Conservation (phyloP, 2,329 filamentous ascomycete species). For the Fusarium proliferatum region DNA sequence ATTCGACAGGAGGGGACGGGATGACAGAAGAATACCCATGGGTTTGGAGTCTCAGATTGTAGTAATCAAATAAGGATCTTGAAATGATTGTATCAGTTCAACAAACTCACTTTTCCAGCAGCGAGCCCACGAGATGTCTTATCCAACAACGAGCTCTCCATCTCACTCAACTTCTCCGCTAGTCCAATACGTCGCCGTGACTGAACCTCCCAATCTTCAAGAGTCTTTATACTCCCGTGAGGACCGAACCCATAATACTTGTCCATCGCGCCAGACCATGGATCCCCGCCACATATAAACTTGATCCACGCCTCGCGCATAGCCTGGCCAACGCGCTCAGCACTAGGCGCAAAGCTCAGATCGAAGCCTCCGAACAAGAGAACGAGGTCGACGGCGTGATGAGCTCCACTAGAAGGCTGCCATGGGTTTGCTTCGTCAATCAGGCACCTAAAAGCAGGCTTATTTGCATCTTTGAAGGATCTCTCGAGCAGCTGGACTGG, state of each 20-base stretch:
- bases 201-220: slow-evolving; percentile 38
- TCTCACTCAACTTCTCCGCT: background rate
- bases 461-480: slow-evolving; percentile 35
- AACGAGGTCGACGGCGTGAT: slow-evolving; percentile 60
- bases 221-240: slow-evolving; percentile 49
- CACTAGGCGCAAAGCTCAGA: slow-evolving; percentile 49
- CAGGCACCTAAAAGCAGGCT: slow-evolving; percentile 54
- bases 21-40: background rate
- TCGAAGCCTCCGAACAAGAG: slow-evolving; percentile 57
- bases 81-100: slow-evolving; percentile 38
- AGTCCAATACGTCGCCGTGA: slow-evolving; percentile 25
- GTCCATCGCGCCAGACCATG: slow-evolving; percentile 46
- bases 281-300: slow-evolving; percentile 51
- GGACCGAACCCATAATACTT: slow-evolving; percentile 50
- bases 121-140: slow-evolving; percentile 19
- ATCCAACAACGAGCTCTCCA: slow-evolving; percentile 47
- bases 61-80: fast-evolving
- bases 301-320: slow-evolving; percentile 55
- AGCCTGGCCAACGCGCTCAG: slow-evolving; percentile 47
- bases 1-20: fast-evolving
- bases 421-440: slow-evolving; percentile 60
- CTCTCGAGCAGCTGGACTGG: slow-evolving; percentile 27
- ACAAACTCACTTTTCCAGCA: slow-evolving; percentile 55
- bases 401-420: slow-evolving; percentile 57
- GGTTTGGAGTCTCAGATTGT: background rate